A percentile compares a stretch with the other conserved stretches of the same genome.
Evolutionary conservation across 495 filamentous ascomycete genomes (phyloP).

Genomic region (Clavariopsis aquatica): DNA sequence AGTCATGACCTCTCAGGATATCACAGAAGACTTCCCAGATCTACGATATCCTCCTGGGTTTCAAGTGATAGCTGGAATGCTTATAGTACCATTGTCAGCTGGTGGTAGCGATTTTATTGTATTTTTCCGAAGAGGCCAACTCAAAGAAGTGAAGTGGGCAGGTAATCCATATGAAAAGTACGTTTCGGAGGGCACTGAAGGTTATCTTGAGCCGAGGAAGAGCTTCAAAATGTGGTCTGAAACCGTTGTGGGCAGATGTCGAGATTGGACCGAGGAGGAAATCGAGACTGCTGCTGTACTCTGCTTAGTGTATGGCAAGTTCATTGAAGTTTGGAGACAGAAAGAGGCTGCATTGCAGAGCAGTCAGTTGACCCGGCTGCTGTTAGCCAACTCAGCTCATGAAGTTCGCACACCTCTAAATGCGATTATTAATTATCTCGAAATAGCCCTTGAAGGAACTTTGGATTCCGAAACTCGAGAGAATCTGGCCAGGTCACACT

Average conservation of each 20-base stretch:
- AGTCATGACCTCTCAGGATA: slow-evolving; percentile 76
- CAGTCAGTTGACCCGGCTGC: slow-evolving; percentile 74
- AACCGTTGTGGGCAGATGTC: slow-evolving; percentile 70
- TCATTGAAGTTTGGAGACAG: slow-evolving; percentile 91
- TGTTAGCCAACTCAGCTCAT: slow-evolving; percentile 91
- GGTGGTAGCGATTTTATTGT: slow-evolving; percentile 85
- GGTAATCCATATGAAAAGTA: slow-evolving; percentile 90
- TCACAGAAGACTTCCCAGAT: slow-evolving; percentile 79
- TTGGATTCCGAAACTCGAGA: slow-evolving; percentile 84
- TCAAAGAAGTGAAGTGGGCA: slow-evolving; percentile 84
- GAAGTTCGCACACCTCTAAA: slow-evolving; percentile 93
- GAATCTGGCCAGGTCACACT: slow-evolving; percentile 83
- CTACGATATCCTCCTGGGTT: slow-evolving; percentile 80
- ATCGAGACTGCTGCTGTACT: slow-evolving; percentile 86
- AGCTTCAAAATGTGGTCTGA: slow-evolving; percentile 79
- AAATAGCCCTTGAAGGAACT: slow-evolving; percentile 85
- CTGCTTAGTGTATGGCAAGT: slow-evolving; percentile 87
- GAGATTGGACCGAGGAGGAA: slow-evolving; percentile 75
- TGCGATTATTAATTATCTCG: slow-evolving; percentile 94
- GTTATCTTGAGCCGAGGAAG: slow-evolving; percentile 71
- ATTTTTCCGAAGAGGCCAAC: slow-evolving; percentile 80
- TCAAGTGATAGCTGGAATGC: slow-evolving; percentile 71
- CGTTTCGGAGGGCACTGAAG: slow-evolving; percentile 65
- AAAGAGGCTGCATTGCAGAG: slow-evolving; percentile 84
- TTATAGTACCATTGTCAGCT: slow-evolving; percentile 79